These are phyloP conservation scores for Rhinocladiella similis DNA, from an alignment of 2,329 filamentous ascomycete genomes.

Conservation along the genomic window DNA sequence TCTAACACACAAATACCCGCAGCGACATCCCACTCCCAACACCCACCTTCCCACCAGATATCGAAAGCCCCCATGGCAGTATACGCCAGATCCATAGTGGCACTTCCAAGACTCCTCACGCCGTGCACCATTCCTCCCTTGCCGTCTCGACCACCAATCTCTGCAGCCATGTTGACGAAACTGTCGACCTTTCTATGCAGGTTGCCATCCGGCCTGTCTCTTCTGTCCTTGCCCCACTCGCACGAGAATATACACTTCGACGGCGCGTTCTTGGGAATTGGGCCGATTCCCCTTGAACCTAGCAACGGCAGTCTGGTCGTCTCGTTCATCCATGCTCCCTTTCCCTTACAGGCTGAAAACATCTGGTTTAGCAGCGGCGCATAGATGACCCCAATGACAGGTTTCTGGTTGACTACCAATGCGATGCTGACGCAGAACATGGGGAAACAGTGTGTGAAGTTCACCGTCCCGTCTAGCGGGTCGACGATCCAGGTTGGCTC, in stretches of 20 bases:
- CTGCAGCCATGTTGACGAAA: constrained; percentile 73
- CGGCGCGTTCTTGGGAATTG: constrained; percentile 64
- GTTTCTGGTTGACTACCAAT: constrained; percentile 60
- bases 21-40: constrained; percentile 81
- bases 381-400: constrained; percentile 70
- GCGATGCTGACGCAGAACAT: constrained; percentile 81
- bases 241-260: constrained; percentile 71
- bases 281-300: constrained; percentile 56
- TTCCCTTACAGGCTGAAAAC: constrained; percentile 66
- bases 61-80: constrained; percentile 74
- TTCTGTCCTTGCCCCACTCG: constrained; percentile 77
- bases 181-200: constrained; percentile 71
- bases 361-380: constrained; percentile 69
- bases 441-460: constrained; percentile 77
- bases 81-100: constrained; percentile 73
- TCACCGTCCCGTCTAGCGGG: constrained; percentile 76
- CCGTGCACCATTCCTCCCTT: constrained; percentile 80
- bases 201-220: constrained; percentile 66
- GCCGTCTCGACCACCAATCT: constrained; percentile 61
- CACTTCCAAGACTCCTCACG: constrained; percentile 69
- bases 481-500: constrained; percentile 74
- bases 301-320: constrained; percentile 61
- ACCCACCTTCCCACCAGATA: constrained; percentile 81
- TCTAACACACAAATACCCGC: constrained; percentile 71
- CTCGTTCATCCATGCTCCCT: constrained; percentile 70